A percentile compares a stretch with the other conserved stretches of the same genome.
phyloP scores from a whole-genome alignment of 495 filamentous ascomycete genomes.

The Pyronema domesticum region DNA sequence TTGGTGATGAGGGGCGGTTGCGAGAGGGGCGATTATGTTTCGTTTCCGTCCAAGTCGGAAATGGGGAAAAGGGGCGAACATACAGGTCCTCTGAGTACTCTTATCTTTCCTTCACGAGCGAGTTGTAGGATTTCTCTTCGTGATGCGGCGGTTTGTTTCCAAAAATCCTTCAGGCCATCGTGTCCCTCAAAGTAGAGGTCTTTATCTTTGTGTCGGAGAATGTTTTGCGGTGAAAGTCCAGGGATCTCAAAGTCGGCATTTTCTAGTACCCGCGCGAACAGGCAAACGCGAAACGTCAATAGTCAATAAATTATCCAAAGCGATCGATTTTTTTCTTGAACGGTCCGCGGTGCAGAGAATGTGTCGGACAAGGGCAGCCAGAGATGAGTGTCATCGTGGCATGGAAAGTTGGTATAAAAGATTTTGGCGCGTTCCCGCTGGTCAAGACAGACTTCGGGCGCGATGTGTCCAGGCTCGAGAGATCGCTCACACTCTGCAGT shows the following conservation, averaged over 20 bases:
- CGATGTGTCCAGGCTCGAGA: too few relatives aligned
- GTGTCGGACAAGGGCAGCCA: background rate
- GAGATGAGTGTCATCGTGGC: background rate
- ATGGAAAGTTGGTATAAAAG: background rate
- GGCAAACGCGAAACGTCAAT: background rate
- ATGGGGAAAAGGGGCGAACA: background rate
- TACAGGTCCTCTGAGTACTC: conserved; percentile 7
- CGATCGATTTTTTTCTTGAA: background rate
- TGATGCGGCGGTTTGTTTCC: conserved; percentile 5
- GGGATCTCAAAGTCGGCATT: conserved; percentile 3
- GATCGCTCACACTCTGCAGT: too few relatives aligned
- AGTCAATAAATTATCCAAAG: background rate
- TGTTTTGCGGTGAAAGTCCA: conserved; percentile 2
- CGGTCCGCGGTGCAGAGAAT: background rate
- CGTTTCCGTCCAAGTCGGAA: too few relatives aligned
- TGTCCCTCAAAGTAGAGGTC: conserved; percentile 8
- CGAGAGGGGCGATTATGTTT: too few relatives aligned
- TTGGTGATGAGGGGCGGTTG: too few relatives aligned
- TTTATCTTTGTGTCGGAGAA: conserved; percentile 8
- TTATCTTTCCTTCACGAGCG: conserved; percentile 1
- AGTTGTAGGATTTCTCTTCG: conserved; percentile 6
- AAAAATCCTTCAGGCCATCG: conserved; percentile 5
- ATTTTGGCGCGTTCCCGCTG: background rate
- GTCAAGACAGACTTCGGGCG: too few relatives aligned
- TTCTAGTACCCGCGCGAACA: background rate